Evolutionary conservation across 108 stramenopile species (phyloP), one percentile per base, ranked within the genome.

Genomic region (Pseudonitzschia multiseries): DNA sequence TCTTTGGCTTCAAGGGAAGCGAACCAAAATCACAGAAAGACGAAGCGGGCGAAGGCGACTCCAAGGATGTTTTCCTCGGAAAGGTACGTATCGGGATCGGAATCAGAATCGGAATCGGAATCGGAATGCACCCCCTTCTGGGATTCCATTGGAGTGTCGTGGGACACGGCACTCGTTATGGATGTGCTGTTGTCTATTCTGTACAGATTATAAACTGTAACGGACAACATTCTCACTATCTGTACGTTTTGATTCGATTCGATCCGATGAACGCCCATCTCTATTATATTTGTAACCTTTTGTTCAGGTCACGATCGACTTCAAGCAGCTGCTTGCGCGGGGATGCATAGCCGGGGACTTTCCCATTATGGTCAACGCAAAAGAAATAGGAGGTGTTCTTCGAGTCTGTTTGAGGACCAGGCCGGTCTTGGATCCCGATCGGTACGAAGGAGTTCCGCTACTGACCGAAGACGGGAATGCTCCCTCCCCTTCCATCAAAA

Each of bases 341-440:
- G 56, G 53, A 36, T 79, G 79, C 41, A 65, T 79, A 10, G 73
- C 67, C 41, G 79, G 79, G 12, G 73, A 74, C 8, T 79, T 48
- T 65, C 79, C 79, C 32, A 27, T 79, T 6, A 20, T 71, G 22
- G 57, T 44, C 8, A 70, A 56, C 17, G 56, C 62, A 29, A 74
- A 74, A 33, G 21, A 40, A 14, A 68, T 74, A 31, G 79, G 79
- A 20, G 73, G 73, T 15, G 65, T 36, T 18, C 29, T 74, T 24
- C 69, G 79, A 10, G 60, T 79, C 17, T 70, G 64, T 54, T 12
- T 79, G 2, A 68, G 73, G 18, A 74, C 79, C 40, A 41, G 28
- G 28, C 66, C 66, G 21, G 46, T 36, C n/a, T 17, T 62, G 32
- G 67, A 52, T 68, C 67, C 51, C 3, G 51, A 68, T 48, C 28